phyloP scores from a whole-genome alignment of 257 asterid species.

The Solanum corneliomulleri region DNA sequence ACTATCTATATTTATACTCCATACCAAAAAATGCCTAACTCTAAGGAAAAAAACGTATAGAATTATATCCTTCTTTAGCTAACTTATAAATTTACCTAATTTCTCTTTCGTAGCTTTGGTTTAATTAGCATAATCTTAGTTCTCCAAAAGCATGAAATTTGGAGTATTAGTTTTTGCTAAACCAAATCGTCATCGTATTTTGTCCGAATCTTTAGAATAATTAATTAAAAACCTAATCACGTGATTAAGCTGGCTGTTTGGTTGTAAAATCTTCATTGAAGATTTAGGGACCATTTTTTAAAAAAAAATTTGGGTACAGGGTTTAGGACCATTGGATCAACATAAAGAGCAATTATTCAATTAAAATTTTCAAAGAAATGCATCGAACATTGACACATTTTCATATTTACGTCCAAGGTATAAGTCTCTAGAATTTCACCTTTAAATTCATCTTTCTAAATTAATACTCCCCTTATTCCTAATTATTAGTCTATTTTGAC shows the following conservation, averaged over 20 bases:
- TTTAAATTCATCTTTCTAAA: neutral
- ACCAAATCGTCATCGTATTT: neutral
- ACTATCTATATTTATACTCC: neutral
- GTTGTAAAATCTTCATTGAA: neutral
- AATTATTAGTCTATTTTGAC: too few species aligned
- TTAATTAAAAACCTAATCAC: neutral
- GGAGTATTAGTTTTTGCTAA: neutral
- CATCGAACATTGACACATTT: neutral
- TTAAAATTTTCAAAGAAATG: neutral
- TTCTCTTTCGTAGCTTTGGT: neutral
- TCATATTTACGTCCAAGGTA: neutral
- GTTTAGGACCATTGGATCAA: conserved; percentile 1
- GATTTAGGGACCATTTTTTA: neutral
- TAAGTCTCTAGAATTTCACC: neutral
- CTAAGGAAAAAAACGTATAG: neutral
- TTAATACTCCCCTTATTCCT: neutral
- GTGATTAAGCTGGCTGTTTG: neutral
- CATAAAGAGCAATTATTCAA: neutral
- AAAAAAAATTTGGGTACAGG: neutral
- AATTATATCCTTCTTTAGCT: neutral
- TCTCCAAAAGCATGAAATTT: neutral
- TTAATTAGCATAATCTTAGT: neutral
- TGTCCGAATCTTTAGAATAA: neutral
- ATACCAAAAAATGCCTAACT: neutral
- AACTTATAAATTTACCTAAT: neutral